Evolutionary conservation across 2,329 filamentous ascomycete species (phyloP), one percentile per base, ranked within the genome.

Genomic region (Alternaria arborescens): DNA sequence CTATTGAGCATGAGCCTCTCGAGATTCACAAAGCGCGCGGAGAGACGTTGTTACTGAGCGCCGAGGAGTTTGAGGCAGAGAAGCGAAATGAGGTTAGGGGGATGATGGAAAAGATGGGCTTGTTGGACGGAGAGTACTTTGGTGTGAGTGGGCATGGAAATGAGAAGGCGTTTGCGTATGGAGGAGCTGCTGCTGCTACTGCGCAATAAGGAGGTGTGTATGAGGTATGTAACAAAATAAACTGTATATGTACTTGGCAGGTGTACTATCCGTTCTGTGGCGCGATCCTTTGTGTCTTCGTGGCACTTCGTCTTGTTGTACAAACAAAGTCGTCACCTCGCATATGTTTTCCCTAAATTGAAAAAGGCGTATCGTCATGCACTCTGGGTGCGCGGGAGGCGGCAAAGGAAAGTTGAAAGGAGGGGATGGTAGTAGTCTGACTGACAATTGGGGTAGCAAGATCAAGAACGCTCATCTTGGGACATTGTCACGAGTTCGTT

Each of bases 1-100:
- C 50, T 8, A 71, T 75, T 11, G 59, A 61, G 14, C 71, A 74
- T 61, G 71, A 74, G 28, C 43, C 52, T 0, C 59, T 75, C 3
- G 43, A 58, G 11, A 20, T 73, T 20, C 67, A 71, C 48, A 53
- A 28, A 8, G 36, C 52, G 1, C 61, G 66, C 6, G 58, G 60
- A 8, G 52, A 64, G 3, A 62, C 68, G 2, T 18, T 62, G 3
- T 60, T 66, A 43, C 51, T 72, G 8, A 41, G 38, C 5, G 64
- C 63, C 3, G 69, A 72, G 12, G 69, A 73, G 34, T 75, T 62
- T 20, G 59, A 66, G 10, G 41, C 58, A 12, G 66, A 71, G 32
- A 63, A 65, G 48, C 20, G 42, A 0, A 64, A 64, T 5, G 72
- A 74, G n/a, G 62, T 70, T 6, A 42, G 58, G 7, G 46, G 44